Conservation (phyloP, 2,329 filamentous ascomycete species). For the Aspergillus caelatus region DNA sequence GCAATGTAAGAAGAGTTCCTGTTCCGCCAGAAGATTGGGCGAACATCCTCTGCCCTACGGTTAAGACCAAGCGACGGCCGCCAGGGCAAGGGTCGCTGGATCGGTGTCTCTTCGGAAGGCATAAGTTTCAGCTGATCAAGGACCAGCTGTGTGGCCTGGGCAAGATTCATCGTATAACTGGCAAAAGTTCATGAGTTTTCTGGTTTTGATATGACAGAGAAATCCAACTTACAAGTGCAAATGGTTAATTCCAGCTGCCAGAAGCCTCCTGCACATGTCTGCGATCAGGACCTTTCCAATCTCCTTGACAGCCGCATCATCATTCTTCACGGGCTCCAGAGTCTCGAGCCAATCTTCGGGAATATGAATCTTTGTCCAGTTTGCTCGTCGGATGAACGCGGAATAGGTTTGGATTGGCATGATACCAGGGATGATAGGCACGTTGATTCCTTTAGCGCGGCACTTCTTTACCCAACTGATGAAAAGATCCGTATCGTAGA, state of each 20-base stretch:
- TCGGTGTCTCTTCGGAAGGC: constrained; percentile 74
- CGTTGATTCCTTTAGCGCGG: constrained; percentile 77
- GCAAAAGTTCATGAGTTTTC: neutral
- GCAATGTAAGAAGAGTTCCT: constrained; percentile 93
- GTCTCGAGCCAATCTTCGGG: constrained; percentile 78
- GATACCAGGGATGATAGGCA: constrained; percentile 84
- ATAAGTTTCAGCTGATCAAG: constrained; percentile 85
- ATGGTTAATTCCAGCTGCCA: constrained; percentile 80
- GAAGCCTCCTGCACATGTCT: constrained; percentile 83
- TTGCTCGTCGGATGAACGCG: constrained; percentile 84
- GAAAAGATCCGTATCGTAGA: constrained; percentile 97
- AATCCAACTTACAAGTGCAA: constrained; percentile 72
- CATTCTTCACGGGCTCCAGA: constrained; percentile 93
- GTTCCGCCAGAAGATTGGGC: constrained; percentile 98
- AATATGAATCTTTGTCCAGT: constrained; percentile 85
- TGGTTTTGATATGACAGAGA: neutral
- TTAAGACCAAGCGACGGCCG: constrained; percentile 89
- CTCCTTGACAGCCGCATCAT: constrained; percentile 88
- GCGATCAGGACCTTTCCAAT: constrained; percentile 85
- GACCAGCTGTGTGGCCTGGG: constrained; percentile 90
- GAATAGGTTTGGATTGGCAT: constrained; percentile 96
- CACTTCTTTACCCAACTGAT: constrained; percentile 86
- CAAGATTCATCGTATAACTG: constrained; percentile 96
- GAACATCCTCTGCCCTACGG: constrained; percentile 89
- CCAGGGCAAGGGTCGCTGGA: constrained; percentile 93